A percentile compares a stretch with the other conserved stretches of the same genome.
phyloP scores from a whole-genome alignment of 1,284 basidiomycete genomes.

The Taiwanofungus camphoratus region DNA sequence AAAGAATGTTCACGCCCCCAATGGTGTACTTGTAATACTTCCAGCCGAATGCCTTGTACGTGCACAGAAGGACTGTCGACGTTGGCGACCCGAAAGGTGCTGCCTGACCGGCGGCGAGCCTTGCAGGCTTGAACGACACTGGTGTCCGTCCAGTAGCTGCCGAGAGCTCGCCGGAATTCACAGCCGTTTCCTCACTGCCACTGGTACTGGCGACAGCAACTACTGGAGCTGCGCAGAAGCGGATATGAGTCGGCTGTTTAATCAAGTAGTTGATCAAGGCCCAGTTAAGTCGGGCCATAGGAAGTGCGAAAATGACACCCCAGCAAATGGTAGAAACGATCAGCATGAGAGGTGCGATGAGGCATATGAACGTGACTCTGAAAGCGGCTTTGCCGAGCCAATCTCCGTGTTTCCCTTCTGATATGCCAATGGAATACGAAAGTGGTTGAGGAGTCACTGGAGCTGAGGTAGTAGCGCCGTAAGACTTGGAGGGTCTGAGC shows the following conservation, averaged over 20 bases:
- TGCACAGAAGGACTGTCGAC: constrained; percentile 91
- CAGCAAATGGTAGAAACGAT: constrained; percentile 87
- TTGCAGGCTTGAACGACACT: constrained; percentile 52
- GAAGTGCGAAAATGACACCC: constrained; percentile 90
- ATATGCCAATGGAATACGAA: constrained; percentile 31
- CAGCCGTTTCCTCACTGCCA: constrained; percentile 19
- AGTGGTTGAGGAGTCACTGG: constrained; percentile 34
- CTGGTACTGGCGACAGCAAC: constrained; percentile 33
- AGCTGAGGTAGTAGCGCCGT: constrained; percentile 48
- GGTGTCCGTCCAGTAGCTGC: constrained; percentile 21
- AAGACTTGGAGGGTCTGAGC: constrained; percentile 49
- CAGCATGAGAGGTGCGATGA: constrained; percentile 89
- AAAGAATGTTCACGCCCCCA: constrained; percentile 97
- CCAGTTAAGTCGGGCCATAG: constrained; percentile 98
- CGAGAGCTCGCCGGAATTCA: constrained; percentile 20
- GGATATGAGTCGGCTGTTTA: constrained; percentile 77
- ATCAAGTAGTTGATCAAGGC: constrained; percentile 84
- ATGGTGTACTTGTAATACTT: constrained; percentile 99
- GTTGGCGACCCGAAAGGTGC: constrained; percentile 66
- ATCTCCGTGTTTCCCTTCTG: constrained; percentile 36
- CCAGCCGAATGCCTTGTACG: constrained; percentile 85
- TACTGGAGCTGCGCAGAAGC: constrained; percentile 84
- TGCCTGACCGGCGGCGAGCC: constrained; percentile 65
- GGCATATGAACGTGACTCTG: constrained; percentile 67
- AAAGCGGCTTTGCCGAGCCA: constrained; percentile 72